Percentiles rank a stretch among this genome's conserved stretches.
These are phyloP conservation scores for grape (Vitis vinifera) DNA, from an alignment of 164 flowering plant species.

Conservation along the genomic window ASM3070453v1 NC_081806.1:11461001-11461500, in stretches of 20 bases:
- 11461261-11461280: constrained; percentile 44
- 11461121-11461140: constrained; percentile 38
- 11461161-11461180: constrained; percentile 63
- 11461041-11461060: constrained; percentile 69
- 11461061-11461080: constrained; percentile 73
- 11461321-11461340: constrained; percentile 67
- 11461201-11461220: constrained; percentile 74
- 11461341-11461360: constrained; percentile 58
- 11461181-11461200: constrained; percentile 54
- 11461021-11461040: constrained; percentile 27
- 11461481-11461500: constrained; percentile 12
- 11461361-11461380: constrained; percentile 52
- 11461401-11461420: constrained; percentile 22
- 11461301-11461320: constrained; percentile 57
- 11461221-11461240: constrained; percentile 84
- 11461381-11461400: constrained; percentile 29
- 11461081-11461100: constrained; percentile 51
- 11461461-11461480: constrained; percentile 48
- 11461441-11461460: constrained; percentile 51
- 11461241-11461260: constrained; percentile 61
- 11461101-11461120: constrained; percentile 46
- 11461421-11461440: constrained; percentile 29
- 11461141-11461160: constrained; percentile 68
- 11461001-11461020: constrained; percentile 76
- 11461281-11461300: constrained; percentile 51